These are phyloP conservation scores for Diplocarpon mali DNA, from an alignment of 2,329 filamentous ascomycete genomes.

Conservation along the genomic window DNA sequence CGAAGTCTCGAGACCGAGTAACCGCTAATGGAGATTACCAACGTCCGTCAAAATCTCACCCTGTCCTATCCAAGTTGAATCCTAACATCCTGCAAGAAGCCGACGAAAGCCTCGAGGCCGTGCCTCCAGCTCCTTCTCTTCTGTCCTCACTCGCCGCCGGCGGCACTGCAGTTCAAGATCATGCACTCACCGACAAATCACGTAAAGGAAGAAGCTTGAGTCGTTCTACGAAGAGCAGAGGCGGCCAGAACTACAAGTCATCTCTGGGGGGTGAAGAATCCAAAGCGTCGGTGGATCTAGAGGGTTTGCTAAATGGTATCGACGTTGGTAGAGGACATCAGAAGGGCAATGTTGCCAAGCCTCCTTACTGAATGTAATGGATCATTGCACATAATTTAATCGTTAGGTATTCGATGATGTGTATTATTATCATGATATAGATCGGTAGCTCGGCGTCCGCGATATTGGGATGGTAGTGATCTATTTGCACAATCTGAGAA, in stretches of 20 bases:
- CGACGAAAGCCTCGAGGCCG: slow-evolving; percentile 17
- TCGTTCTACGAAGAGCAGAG: slow-evolving; percentile 13
- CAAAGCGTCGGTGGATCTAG: slow-evolving; percentile 17
- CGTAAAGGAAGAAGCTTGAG: slow-evolving; percentile 17
- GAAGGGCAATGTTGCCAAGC: slow-evolving; percentile 20
- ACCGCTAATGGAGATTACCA: slow-evolving; percentile 14
- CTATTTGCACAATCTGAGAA: slow-evolving; percentile 2
- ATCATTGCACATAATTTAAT: slow-evolving; percentile 6
- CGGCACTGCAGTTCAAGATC: slow-evolving; percentile 16
- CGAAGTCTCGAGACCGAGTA: slow-evolving; percentile 24
- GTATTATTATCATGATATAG: slow-evolving; percentile 10
- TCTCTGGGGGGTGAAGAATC: slow-evolving; percentile 20
- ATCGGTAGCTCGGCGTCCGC: slow-evolving; percentile 4
- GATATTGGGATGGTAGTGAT: slow-evolving; percentile 1
- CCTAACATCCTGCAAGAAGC: slow-evolving; percentile 9
- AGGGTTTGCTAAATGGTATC: slow-evolving; percentile 25
- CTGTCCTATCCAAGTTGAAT: slow-evolving; percentile 8
- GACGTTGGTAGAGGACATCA: slow-evolving; percentile 16
- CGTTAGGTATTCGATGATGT: slow-evolving; percentile 4
- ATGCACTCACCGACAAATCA: slow-evolving; percentile 11
- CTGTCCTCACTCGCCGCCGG: slow-evolving; percentile 19
- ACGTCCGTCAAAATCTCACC: slow-evolving; percentile 19
- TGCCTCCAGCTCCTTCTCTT: slow-evolving; percentile 25
- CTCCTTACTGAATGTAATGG: slow-evolving; percentile 24
- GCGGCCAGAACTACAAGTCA: slow-evolving; percentile 11